Evolutionary conservation across 768 basidiomycete genomes (phyloP).

Genomic region (Tubosaeta brunneosetosa): DNA sequence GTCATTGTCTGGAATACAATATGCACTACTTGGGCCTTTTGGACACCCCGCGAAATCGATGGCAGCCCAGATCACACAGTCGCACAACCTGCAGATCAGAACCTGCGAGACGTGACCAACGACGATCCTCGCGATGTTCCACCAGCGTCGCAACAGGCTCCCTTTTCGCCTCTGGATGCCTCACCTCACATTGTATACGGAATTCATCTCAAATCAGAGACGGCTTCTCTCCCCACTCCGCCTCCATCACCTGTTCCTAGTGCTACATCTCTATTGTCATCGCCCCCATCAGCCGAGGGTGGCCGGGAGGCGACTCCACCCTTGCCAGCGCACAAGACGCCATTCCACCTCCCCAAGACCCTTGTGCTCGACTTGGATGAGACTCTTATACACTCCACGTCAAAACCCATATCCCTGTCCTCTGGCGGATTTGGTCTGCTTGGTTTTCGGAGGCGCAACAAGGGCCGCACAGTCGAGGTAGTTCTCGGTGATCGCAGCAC

Average conservation of each 20-base stretch:
- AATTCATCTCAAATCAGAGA: conserved; percentile 11
- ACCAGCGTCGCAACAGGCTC: conserved; percentile 14
- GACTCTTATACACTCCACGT: conserved; percentile 96
- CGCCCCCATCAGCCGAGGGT: conserved; percentile 19
- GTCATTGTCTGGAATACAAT: conserved; percentile 66
- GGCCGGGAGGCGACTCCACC: conserved; percentile 49
- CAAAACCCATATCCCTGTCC: conserved; percentile 57
- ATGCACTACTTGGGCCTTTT: conserved; percentile 56
- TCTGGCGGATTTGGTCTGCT: conserved; percentile 56
- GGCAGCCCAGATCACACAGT: conserved; percentile 7
- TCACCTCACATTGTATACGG: conserved; percentile 6
- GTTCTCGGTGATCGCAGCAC: conserved; percentile 84
- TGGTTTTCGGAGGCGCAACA: conserved; percentile 55
- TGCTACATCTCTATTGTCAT: conserved; percentile 8
- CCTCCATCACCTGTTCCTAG: conserved; percentile 19
- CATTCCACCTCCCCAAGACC: conserved; percentile 85
- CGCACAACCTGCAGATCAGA: conserved; percentile 7
- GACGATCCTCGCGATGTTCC: conserved; percentile 17
- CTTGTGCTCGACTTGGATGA: conserved; percentile 97
- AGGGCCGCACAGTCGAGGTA: conserved; percentile 89
- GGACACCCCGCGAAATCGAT: conserved; percentile 25
- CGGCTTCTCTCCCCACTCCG: conserved; percentile 21
- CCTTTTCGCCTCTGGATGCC: conserved; percentile 18
- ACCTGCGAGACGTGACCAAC: conserved; percentile 4
- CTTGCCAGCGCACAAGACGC: conserved; percentile 49